A percentile compares a stretch with the other conserved stretches of the same genome.
phyloP scores from a whole-genome alignment of 2,329 filamentous ascomycete genomes.

The Fusarium siculi region DNA sequence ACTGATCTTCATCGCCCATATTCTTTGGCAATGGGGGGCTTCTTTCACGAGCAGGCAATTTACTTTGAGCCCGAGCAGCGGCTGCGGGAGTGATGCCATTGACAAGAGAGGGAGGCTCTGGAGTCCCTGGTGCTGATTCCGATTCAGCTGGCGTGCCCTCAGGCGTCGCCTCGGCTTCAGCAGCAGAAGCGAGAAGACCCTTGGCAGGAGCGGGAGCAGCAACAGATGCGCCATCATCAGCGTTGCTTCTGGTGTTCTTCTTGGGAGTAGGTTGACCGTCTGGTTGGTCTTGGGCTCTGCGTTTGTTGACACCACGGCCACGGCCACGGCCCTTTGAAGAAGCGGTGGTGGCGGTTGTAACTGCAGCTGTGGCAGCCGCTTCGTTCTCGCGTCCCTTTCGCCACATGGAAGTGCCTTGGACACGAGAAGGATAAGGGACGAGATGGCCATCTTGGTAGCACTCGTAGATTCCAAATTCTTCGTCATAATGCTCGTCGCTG shows the following conservation, averaged over 20 bases:
- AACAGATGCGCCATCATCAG: conserved; percentile 46
- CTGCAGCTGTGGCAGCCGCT: conserved; percentile 49
- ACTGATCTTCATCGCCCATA: conserved; percentile 60
- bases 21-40: conserved; percentile 53
- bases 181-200: conserved; percentile 54
- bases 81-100: conserved; percentile 43
- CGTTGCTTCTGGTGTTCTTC: conserved; percentile 52
- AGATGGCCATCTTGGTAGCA: conserved; percentile 54
- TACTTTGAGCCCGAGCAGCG: conserved; percentile 43
- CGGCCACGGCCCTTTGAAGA: conserved; percentile 47
- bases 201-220: conserved; percentile 48
- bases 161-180: conserved; percentile 50
- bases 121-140: conserved; percentile 51
- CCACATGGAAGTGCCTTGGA: conserved; percentile 57
- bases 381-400: conserved; percentile 51
- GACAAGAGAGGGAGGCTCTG: conserved; percentile 46
- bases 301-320: conserved; percentile 55
- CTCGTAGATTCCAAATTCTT: conserved; percentile 56
- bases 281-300: conserved; percentile 61
- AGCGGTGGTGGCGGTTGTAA: conserved; percentile 41
- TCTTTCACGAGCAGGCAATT: conserved; percentile 50
- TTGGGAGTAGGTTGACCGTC: conserved; percentile 63
- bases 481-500: conserved; percentile 55
- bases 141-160: conserved; percentile 51
- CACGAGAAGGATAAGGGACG: conserved; percentile 58